Percentiles rank a stretch among this genome's conserved stretches.
These are phyloP conservation scores for Morella rubra DNA, from an alignment of 306 rosid genomes.

Conservation along the genomic window DNA sequence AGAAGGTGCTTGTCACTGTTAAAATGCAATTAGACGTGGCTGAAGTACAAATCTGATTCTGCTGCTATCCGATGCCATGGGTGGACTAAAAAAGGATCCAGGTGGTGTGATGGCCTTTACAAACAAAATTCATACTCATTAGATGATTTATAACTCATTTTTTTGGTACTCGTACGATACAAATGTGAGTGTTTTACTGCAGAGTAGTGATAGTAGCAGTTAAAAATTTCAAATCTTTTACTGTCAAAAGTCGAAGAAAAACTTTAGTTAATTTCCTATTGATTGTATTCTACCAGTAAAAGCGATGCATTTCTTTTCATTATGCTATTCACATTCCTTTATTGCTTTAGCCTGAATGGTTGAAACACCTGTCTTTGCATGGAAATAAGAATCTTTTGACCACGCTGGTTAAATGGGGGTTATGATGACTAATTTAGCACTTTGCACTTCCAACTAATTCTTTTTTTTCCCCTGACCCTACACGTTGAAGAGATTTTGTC, in stretches of 20 bases:
- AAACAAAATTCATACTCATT: background rate
- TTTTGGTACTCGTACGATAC: background rate
- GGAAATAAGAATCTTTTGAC: background rate
- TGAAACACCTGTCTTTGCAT: background rate
- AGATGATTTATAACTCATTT: background rate
- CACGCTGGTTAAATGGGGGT: background rate
- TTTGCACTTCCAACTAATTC: background rate
- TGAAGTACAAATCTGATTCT: background rate
- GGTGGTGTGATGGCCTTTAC: background rate
- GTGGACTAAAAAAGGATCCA: background rate
- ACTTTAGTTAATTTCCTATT: background rate
- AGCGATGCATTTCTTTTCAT: background rate
- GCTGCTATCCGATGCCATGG: background rate
- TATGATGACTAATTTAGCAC: background rate
- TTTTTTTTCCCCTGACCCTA: background rate
- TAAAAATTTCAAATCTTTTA: background rate
- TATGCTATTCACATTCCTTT: background rate
- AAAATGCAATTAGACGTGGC: background rate
- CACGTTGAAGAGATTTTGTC: background rate
- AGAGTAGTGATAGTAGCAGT: background rate
- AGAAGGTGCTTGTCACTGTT: background rate
- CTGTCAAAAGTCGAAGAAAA: background rate
- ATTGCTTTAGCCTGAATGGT: background rate
- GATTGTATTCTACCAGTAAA: no score
- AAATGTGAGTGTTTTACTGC: background rate